Conservation (phyloP, 306 rosid species). For the Luffa acutangula region DNA sequence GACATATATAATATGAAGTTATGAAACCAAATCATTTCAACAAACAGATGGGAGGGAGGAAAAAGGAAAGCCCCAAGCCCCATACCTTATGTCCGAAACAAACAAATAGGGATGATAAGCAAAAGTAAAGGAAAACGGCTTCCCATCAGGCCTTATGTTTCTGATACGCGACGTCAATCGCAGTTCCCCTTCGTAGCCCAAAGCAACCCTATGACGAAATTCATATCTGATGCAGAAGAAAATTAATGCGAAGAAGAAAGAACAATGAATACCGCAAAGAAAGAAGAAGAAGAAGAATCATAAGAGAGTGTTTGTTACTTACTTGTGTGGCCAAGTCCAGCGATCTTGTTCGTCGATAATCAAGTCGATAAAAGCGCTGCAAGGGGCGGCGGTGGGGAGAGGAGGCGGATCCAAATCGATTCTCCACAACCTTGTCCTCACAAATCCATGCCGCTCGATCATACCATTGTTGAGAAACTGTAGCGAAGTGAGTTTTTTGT, state of each 20-base stretch:
- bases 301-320: background rate
- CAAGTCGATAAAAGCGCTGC: constrained; percentile 49
- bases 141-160: constrained; percentile 63
- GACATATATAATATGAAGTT: background rate
- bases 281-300: background rate
- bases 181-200: constrained; percentile 62
- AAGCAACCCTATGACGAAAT: constrained; percentile 52
- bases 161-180: constrained; percentile 67
- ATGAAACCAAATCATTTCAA: background rate
- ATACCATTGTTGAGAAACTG: constrained; percentile 54
- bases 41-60: background rate
- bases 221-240: constrained; percentile 35
- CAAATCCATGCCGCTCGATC: constrained; percentile 70
- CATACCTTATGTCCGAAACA: constrained; percentile 58
- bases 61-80: background rate
- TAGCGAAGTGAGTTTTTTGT: constrained; percentile 8
- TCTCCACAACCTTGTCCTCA: constrained; percentile 60
- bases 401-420: constrained; percentile 67
- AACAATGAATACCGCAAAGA: too few relatives aligned
- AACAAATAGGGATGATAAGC: constrained; percentile 55
- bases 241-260: background rate
- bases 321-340: constrained; percentile 70
- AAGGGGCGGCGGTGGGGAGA: constrained; percentile 29
- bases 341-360: constrained; percentile 54
- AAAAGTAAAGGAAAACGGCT: constrained; percentile 59